Conservation (phyloP, 345 rosid genomes). For the Eucalyptus camaldulensis region DNA sequence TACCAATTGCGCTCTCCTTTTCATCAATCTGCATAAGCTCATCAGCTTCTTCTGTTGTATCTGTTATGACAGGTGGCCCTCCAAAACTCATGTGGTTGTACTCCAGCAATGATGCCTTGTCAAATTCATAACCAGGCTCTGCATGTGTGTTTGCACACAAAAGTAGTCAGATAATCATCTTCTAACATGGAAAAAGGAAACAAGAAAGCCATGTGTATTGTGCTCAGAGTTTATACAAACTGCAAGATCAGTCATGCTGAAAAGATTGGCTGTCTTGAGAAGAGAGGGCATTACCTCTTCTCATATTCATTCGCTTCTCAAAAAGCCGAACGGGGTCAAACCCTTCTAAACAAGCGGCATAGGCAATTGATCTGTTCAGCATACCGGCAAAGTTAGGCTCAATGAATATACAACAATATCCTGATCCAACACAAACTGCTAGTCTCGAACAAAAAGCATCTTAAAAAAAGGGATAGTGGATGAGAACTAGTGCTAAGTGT, state of each 20-base stretch:
- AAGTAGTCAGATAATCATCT: background rate
- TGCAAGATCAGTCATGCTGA: background rate
- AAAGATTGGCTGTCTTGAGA: background rate
- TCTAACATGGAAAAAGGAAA: background rate
- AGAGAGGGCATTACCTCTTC: conserved; percentile 45
- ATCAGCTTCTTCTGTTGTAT: conserved; percentile 74
- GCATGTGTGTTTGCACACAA: background rate
- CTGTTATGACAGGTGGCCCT: conserved; percentile 74
- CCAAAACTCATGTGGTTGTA: conserved; percentile 97
- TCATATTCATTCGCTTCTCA: conserved; percentile 77
- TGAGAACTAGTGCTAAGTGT: background rate
- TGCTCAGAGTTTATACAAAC: background rate
- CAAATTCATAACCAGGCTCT: conserved; percentile 86
- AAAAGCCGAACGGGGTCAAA: conserved; percentile 86
- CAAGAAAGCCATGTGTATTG: background rate
- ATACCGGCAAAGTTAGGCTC: background rate
- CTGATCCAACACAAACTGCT: background rate
- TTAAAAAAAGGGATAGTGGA: background rate
- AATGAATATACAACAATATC: background rate
- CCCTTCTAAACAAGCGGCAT: conserved; percentile 93
- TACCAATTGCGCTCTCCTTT: conserved; percentile 73
- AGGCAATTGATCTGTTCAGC: conserved; percentile 47
- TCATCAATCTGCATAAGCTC: conserved; percentile 51
- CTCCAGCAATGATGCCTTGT: conserved; percentile 52
- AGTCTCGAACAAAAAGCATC: background rate